Evolutionary conservation across 345 rosid genomes (phyloP).

Genomic region (Eucalyptus tenuipes): DNA sequence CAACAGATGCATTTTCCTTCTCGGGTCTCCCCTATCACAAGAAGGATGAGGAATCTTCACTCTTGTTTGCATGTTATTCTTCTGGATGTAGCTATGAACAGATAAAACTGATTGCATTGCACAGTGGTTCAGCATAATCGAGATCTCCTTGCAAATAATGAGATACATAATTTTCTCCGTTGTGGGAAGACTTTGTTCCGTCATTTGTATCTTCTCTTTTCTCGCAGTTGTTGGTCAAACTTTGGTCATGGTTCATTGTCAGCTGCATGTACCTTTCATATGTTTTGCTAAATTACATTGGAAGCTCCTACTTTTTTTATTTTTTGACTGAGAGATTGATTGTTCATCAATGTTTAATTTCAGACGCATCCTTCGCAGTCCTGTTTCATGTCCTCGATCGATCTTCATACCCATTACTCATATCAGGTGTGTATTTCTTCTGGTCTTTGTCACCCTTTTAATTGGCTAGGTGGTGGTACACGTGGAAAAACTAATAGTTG

Average conservation of each 20-base stretch:
- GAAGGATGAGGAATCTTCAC: neutral
- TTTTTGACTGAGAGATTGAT: neutral
- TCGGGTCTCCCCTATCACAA: neutral
- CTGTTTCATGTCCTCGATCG: constrained; percentile 98
- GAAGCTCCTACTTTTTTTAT: neutral
- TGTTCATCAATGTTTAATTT: neutral
- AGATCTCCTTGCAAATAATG: neutral
- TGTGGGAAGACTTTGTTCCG: neutral
- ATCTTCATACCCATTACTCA: constrained; percentile 95
- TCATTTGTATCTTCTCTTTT: neutral
- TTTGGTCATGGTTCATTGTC: neutral
- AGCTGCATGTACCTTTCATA: neutral
- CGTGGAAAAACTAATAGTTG: neutral
- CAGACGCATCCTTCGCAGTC: constrained; percentile 99
- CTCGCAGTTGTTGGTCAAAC: neutral
- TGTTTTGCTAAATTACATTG: neutral
- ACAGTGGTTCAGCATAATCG: neutral
- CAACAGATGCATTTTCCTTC: neutral
- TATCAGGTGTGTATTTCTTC: constrained; percentile 54
- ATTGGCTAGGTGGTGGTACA: neutral
- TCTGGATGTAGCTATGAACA: neutral
- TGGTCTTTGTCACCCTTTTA: neutral
- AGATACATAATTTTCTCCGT: neutral
- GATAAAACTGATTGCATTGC: neutral
- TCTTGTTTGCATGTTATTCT: neutral